Evolutionary conservation across 2,329 filamentous ascomycete species (phyloP), one percentile per base, ranked within the genome.

Genomic region (Neofusicoccum cordaticola): DNA sequence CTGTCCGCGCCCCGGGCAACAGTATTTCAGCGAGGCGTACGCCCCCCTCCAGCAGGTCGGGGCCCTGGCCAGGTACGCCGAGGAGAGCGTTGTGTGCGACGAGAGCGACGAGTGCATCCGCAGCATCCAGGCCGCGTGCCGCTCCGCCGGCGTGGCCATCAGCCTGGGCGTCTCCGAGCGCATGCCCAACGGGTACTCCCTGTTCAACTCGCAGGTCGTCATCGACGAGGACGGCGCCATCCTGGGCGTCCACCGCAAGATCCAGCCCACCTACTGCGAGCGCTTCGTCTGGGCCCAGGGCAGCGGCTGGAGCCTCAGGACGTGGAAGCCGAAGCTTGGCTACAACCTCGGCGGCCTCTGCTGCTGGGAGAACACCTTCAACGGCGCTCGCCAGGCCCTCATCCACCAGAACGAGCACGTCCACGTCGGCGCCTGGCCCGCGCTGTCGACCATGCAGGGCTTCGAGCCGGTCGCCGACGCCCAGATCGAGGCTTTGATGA

Each of bases 401-500:
- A 68, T 76, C 15, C 68, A 65, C 50, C 71, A 75, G 47, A 72
- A 73, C 17, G 72, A 77, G 56, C 73, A 77, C 39, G 74, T 80
- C 73, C 71, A 75, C 64, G 71, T 73, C 2, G 73, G 73, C 41
- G 72, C 64, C 69, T 83, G 75, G 73, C 77, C 63, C 71, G 82
- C 63, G 66, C 66, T 74, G n/a, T 72, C 71, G 0, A 74, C 71
- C 7, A 73, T 75, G 74, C 68, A 69, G 0, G 79, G 79, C 0
- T 80, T 81, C 48, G 78, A 81, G 64, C 69, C 66, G 0, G 74
- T 77, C 5, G 79, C 78, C 1, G 74, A 79, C 66, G 71, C 71
- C n/a, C 79, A 81, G 69, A 81, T 82, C 61, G 80, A 82, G 71
- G 79, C 77, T 4, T 67, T 82, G 41, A 82, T 81, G 79, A 82